Base-by-base conservation (phyloP, 164 flowering plant genomes). In the Kingdonia uniflora region DNA sequence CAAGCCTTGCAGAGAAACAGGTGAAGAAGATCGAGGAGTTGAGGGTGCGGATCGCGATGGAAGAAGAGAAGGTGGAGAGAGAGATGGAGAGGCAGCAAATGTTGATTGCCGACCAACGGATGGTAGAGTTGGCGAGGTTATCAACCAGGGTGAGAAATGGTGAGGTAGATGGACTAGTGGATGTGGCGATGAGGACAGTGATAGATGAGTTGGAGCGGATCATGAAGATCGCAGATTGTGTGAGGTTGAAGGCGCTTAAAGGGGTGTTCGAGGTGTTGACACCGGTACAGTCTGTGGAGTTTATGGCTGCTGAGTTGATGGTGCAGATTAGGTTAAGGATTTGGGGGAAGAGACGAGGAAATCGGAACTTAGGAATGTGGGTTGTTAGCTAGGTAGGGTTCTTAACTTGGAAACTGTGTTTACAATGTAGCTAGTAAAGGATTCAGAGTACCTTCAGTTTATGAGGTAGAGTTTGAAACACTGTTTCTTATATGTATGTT, bases 31-130 rank as follows among this genome's bases (percentile, higher is more conserved):
- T 64, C 0, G 52, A 57, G 35, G 56, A 58, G 39, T 38, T 67
- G 54, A 43, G 51, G 45, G 38, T 13, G 39, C 54, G 51, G 61
- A 64, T 62, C 1, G 55, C 50, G 29, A 1, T 21, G 41, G 75
- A 67, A 37, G 75, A 71, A 50, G 66, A 52, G 55, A 67, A 33
- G 56, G 71, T 71, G 26, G 71, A 67, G 56, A 64, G 68, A 44
- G 75, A 71, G 20, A 60, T 71, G 71, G 71, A 67, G 66, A 64
- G 71, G 49, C 68, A 63, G 15, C 75, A 71, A 35, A 60, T 67
- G 39, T 57, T 55, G 5, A 14, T 64, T 42, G 75, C 68, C 0
- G 71, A 71, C 15, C 22, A 46, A 42, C 54, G 42, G 26, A 54
- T 64, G 64, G 58, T 64, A 37, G 58, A 60, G 47, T 24, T 60